A percentile compares a stretch with the other conserved stretches of the same genome.
Evolutionary conservation across 78 protist genomes (phyloP).

Genomic region (slime mould (Dictyostelium discoideum)): dicty_2.7 NC_007089.4:134001-134500

Average conservation of each 20-base stretch:
- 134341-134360: constrained; percentile 25
- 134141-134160: neutral
- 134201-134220: neutral
- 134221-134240: constrained; percentile 33
- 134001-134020: constrained; percentile 56
- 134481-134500: neutral
- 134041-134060: constrained; percentile 58
- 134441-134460: neutral
- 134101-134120: constrained; percentile 66
- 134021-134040: constrained; percentile 56
- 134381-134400: constrained; percentile 61
- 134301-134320: constrained; percentile 34
- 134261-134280: constrained; percentile 7
- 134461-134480: neutral
- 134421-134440: neutral
- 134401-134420: constrained; percentile 15
- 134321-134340: constrained; percentile 21
- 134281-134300: neutral
- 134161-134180: constrained; percentile 44
- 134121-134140: constrained; percentile 23
- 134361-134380: neutral
- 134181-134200: constrained; percentile 61
- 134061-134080: constrained; percentile 39
- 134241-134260: constrained; percentile 46
- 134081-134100: constrained; percentile 78